Conservation (phyloP, 495 filamentous ascomycete genomes). For the Zalerion maritima region DNA sequence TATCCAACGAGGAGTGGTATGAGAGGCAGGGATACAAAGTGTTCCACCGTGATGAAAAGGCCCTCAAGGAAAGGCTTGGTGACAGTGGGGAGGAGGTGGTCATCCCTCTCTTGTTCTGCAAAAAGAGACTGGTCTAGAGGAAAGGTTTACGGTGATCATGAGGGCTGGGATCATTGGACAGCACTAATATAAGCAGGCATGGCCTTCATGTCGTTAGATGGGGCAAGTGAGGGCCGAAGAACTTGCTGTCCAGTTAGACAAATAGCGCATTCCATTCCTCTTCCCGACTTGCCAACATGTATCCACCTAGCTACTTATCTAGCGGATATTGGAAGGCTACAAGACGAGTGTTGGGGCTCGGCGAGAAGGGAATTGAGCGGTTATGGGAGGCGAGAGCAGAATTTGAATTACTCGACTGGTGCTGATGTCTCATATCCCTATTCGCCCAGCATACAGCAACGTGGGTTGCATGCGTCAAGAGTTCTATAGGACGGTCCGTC, state of each 20-base stretch:
- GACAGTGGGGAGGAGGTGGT: background rate
- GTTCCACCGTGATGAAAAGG: slow-evolving; percentile 10
- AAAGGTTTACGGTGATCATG: background rate
- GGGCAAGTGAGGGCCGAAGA: background rate
- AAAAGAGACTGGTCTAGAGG: slow-evolving; percentile 2
- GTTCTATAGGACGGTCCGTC: slow-evolving; percentile 2
- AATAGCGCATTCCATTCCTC: too few relatives aligned
- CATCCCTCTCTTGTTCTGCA: slow-evolving; percentile 2
- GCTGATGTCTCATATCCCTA: slow-evolving; percentile 7
- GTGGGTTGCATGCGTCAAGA: slow-evolving; percentile 12
- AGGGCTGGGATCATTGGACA: background rate
- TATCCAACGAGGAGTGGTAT: slow-evolving; percentile 40
- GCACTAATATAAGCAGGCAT: background rate
- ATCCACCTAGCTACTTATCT: too few relatives aligned
- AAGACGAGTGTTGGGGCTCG: too few relatives aligned
- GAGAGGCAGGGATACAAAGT: slow-evolving; percentile 38
- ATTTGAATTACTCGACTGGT: background rate
- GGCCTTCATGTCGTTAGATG: background rate
- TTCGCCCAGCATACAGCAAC: slow-evolving; percentile 12
- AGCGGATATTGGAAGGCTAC: too few relatives aligned
- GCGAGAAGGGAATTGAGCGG: too few relatives aligned
- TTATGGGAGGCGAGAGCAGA: too few relatives aligned
- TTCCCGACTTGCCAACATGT: too few relatives aligned
- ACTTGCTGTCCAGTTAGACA: background rate
- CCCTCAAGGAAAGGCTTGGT: background rate